Percentiles rank a stretch among this genome's conserved stretches.
Conservation (phyloP, 371 early-diverging fungal genomes). For the Catenaria anguillulae region DNA sequence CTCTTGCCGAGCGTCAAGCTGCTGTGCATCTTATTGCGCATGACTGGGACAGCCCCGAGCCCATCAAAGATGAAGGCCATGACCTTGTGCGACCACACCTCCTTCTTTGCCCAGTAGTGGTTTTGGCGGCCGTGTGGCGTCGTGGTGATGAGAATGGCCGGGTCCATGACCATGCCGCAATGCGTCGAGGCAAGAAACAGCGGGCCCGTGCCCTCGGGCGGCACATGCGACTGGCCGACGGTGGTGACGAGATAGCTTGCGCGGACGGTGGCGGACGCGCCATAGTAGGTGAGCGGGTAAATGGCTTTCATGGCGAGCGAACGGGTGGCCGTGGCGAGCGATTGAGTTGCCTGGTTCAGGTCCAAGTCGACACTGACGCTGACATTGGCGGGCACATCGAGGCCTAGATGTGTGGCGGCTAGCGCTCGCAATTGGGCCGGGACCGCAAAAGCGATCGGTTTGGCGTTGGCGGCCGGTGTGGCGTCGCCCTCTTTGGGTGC, state of each 20-base stretch:
- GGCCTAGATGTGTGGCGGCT: too few relatives aligned
- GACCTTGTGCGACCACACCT: background rate
- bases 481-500: too few relatives aligned
- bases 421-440: too few relatives aligned
- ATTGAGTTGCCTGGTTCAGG: too few relatives aligned
- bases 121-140: background rate
- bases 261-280: background rate
- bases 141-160: background rate
- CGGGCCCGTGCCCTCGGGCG: background rate
- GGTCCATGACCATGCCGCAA: slow-evolving; percentile 7
- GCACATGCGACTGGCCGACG: background rate
- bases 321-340: too few relatives aligned
- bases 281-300: background rate
- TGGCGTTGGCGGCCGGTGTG: too few relatives aligned
- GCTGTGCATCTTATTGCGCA: background rate
- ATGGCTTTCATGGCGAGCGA: background rate
- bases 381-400: too few relatives aligned
- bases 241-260: background rate
- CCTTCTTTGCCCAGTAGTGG: slow-evolving; percentile 5
- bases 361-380: too few relatives aligned
- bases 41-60: slow-evolving; percentile 2
- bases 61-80: slow-evolving; percentile 5
- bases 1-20: too few relatives aligned
- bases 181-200: background rate
- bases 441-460: too few relatives aligned